phyloP scores from a whole-genome alignment of 768 basidiomycete species.

The Cubamyces sp. region DNA sequence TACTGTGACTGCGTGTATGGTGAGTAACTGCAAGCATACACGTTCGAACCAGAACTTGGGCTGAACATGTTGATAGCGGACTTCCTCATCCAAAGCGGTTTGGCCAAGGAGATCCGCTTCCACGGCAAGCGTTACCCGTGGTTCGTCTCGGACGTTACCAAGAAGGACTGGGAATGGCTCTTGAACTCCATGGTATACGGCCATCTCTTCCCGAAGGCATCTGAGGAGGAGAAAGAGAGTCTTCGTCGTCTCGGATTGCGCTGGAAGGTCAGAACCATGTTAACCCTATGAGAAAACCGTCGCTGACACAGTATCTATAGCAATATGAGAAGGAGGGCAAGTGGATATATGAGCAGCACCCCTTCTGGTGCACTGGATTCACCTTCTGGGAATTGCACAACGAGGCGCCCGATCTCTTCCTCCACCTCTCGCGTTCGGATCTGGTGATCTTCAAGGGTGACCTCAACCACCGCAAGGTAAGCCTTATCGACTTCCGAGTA shows the following conservation, averaged over 20 bases:
- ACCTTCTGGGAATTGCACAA: conserved; percentile 87
- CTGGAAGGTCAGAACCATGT: conserved; percentile 73
- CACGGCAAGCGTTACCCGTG: conserved; percentile 96
- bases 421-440: conserved; percentile 87
- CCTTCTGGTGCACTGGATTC: conserved; percentile 96
- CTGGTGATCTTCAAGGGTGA: conserved; percentile 96
- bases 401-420: conserved; percentile 90
- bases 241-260: conserved; percentile 77
- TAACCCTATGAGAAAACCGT: not conserved
- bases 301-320: no score
- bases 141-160: conserved; percentile 94
- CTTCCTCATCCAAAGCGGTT: conserved; percentile 89
- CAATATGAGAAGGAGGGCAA: conserved; percentile 91
- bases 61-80: conserved; percentile 60
- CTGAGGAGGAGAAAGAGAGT: conserved; percentile 80
- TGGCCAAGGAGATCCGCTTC: conserved; percentile 84
- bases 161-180: conserved; percentile 94
- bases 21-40: conserved; percentile 37
- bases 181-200: conserved; percentile 88
- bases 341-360: conserved; percentile 94
- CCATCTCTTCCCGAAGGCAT: conserved; percentile 85
- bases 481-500: not conserved
- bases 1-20: conserved; percentile 90
- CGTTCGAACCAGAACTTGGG: not conserved
- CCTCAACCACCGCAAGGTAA: conserved; percentile 82